phyloP scores from a whole-genome alignment of 495 filamentous ascomycete species.

The Annulohypoxylon nitens region DNA sequence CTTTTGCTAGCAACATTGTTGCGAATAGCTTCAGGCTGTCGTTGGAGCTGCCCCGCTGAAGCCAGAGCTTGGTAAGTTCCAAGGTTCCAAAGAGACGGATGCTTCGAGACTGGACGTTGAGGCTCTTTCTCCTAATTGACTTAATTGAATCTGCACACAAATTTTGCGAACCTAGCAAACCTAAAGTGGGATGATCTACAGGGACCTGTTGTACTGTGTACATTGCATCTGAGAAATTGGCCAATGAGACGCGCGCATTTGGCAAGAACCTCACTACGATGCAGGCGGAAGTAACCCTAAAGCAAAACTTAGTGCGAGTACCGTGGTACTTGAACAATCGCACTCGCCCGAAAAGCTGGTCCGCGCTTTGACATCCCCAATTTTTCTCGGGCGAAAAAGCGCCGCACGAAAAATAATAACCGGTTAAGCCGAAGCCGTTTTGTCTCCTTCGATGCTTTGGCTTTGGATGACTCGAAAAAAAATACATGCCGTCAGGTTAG shows the following conservation, averaged over 20 bases:
- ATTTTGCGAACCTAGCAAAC: constrained; percentile 2
- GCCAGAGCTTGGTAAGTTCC: neutral
- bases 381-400: constrained; percentile 42
- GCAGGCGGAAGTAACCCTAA: constrained; percentile 21
- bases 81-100: no score
- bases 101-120: constrained; percentile 12
- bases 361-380: constrained; percentile 15
- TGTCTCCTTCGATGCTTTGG: constrained; percentile 8
- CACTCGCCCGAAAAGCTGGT: neutral
- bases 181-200: constrained; percentile 20
- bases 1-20: constrained; percentile 49
- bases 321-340: neutral
- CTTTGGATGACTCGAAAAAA: constrained; percentile 18
- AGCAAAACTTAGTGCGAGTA: neutral
- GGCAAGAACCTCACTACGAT: neutral
- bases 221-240: neutral
- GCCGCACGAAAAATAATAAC: constrained; percentile 48
- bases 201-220: constrained; percentile 18
- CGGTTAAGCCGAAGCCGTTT: constrained; percentile 35
- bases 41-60: neutral
- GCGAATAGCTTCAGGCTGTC: constrained; percentile 19
- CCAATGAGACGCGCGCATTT: constrained; percentile 11
- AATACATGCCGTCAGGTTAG: constrained; percentile 34
- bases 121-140: constrained; percentile 7
- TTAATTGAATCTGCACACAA: neutral